Percentiles rank a stretch among this genome's conserved stretches.
Evolutionary conservation across 2,329 filamentous ascomycete genomes (phyloP).

Genomic region (Aspergillus tubingensis): DNA sequence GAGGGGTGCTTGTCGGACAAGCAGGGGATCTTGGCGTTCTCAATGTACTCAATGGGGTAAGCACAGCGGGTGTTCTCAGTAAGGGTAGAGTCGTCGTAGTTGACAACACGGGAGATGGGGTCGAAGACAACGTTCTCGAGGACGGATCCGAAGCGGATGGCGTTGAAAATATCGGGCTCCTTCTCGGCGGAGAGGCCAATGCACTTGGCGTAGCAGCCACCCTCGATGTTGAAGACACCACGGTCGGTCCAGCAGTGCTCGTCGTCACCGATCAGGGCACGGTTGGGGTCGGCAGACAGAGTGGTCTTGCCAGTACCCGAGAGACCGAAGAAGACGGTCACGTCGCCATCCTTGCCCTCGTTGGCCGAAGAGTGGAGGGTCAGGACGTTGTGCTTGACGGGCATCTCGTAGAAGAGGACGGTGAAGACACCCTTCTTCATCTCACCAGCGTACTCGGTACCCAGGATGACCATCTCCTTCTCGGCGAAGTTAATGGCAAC

Average conservation of each 20-base stretch:
- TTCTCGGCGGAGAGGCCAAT: slow-evolving; percentile 97
- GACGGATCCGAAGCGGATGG: slow-evolving; percentile 95
- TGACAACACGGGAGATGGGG: slow-evolving; percentile 81
- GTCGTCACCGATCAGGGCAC: slow-evolving; percentile 93
- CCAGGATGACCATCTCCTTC: slow-evolving; percentile 99
- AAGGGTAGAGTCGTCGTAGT: slow-evolving; percentile 92
- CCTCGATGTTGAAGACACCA: slow-evolving; percentile 99
- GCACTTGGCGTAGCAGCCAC: slow-evolving; percentile 98
- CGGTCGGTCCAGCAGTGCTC: slow-evolving; percentile 99
- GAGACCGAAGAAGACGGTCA: slow-evolving; percentile 98
- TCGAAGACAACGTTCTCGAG: slow-evolving; percentile 99
- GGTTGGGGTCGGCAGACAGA: slow-evolving; percentile 93
- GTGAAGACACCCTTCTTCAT: slow-evolving; percentile 99
- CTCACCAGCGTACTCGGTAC: slow-evolving; percentile 96
- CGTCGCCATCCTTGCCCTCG: slow-evolving; percentile 90
- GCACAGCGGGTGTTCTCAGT: slow-evolving; percentile 98
- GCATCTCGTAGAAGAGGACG: slow-evolving; percentile 99
- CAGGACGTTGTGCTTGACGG: slow-evolving; percentile 98
- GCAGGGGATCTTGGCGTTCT: slow-evolving; percentile 98
- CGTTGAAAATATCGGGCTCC: slow-evolving; percentile 96
- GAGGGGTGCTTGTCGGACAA: slow-evolving; percentile 80
- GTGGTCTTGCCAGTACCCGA: slow-evolving; percentile 99
- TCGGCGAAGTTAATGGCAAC: slow-evolving; percentile 99
- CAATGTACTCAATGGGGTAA: slow-evolving; percentile 98
- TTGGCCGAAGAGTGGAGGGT: slow-evolving; percentile 99